phyloP scores from a whole-genome alignment of 192 early-diverging fungal genomes.

The Funneliformis mosseae region DNA sequence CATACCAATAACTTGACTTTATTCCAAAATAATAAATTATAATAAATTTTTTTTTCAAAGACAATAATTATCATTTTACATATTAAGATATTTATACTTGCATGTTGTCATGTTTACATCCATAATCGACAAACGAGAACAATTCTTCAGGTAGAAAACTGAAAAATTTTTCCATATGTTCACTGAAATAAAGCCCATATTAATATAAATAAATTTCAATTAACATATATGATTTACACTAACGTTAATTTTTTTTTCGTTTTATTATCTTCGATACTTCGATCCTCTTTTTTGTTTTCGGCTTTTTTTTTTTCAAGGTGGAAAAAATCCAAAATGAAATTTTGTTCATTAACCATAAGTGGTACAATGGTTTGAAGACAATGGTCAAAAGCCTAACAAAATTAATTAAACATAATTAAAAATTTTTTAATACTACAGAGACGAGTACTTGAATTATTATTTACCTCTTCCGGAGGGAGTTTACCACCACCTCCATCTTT shows the following conservation, averaged over 20 bases:
- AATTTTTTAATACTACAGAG: background rate
- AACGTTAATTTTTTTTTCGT: slow-evolving; percentile 66
- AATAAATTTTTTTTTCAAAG: background rate
- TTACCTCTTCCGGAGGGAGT: slow-evolving; percentile 33
- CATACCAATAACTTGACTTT: slow-evolving; percentile 78
- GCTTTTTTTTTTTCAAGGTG: slow-evolving; percentile 56
- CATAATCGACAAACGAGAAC: slow-evolving; percentile 72
- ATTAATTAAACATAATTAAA: slow-evolving; percentile 25
- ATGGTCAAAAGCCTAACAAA: slow-evolving; percentile 58
- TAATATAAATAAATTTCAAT: background rate
- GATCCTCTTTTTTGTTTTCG: slow-evolving; percentile 21
- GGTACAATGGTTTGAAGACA: slow-evolving; percentile 62
- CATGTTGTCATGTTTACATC: slow-evolving; percentile 70
- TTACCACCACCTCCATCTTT: slow-evolving; percentile 32
- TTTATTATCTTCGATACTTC: slow-evolving; percentile 62
- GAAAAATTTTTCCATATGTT: slow-evolving; percentile 81
- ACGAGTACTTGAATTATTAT: background rate
- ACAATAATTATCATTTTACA: background rate
- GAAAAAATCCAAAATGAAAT: slow-evolving; percentile 89
- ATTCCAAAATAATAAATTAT: background rate
- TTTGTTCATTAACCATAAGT: slow-evolving; percentile 84
- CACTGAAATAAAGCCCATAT: slow-evolving; percentile 47
- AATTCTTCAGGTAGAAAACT: slow-evolving; percentile 72
- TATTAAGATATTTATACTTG: slow-evolving; percentile 46
- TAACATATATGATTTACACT: slow-evolving; percentile 30